A percentile compares a stretch with the other conserved stretches of the same genome.
Conservation (phyloP, 768 basidiomycete genomes). For the Clitopilus passeckerianus region DNA sequence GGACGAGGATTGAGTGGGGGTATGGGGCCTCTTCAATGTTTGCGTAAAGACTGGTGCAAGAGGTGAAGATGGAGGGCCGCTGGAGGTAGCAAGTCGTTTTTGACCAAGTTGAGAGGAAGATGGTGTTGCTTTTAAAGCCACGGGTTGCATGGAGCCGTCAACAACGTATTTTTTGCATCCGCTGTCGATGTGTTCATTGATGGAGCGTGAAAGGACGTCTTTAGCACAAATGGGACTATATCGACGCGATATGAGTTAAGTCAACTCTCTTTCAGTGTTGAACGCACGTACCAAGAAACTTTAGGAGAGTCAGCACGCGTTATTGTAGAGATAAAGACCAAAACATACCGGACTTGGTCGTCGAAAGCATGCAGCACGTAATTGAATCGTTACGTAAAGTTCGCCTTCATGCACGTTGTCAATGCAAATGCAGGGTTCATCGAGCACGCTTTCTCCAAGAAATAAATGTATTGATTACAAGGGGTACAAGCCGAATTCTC, state of each 20-base stretch:
- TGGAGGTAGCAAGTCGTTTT: not conserved
- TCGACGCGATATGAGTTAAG: not conserved
- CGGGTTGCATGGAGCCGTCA: conserved; percentile 6
- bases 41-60: conserved; percentile 30
- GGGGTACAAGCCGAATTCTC: not conserved
- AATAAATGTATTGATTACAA: not conserved
- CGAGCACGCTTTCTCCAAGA: not conserved
- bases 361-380: not conserved
- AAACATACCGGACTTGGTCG: not conserved
- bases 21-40: not conserved
- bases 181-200: conserved; percentile 51
- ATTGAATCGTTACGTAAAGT: not conserved
- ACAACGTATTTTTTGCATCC: conserved; percentile 25
- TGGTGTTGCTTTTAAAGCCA: conserved; percentile 6
- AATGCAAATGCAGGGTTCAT: not conserved
- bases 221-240: conserved; percentile 45
- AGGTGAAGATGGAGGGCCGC: conserved; percentile 14
- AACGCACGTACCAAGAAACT: conserved; percentile 13
- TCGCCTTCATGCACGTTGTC: not conserved
- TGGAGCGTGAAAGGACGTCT: conserved; percentile 31
- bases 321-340: not conserved
- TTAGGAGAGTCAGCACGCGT: not conserved
- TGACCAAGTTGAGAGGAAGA: not conserved
- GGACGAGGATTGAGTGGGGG: not conserved
- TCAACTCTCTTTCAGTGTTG: not conserved